Evolutionary conservation across 2,329 filamentous ascomycete genomes (phyloP).

Genomic region (Blastomyces percursus): DNA sequence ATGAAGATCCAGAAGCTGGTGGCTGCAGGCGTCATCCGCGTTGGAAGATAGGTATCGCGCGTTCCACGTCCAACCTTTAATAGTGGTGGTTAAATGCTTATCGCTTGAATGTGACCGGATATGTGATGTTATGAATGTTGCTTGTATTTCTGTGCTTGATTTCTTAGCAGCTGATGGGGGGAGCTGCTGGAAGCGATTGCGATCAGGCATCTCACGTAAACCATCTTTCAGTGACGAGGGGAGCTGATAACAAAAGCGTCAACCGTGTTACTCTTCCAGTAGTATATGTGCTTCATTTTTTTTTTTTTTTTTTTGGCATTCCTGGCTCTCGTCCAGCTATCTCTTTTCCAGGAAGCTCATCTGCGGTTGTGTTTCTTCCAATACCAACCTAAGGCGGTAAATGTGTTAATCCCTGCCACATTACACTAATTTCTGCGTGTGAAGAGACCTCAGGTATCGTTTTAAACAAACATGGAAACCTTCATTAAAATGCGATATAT

Average conservation of each 20-base stretch:
- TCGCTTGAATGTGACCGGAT: background rate
- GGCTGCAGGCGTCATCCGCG: constrained; percentile 79
- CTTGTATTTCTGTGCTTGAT: background rate
- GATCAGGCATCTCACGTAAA: background rate
- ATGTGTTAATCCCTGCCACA: too few species aligned
- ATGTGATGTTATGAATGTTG: background rate
- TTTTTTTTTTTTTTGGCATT: background rate
- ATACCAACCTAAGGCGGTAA: too few species aligned
- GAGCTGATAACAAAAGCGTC: background rate
- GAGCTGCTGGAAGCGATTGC: background rate
- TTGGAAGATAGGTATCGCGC: constrained; percentile 43
- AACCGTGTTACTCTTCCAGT: background rate
- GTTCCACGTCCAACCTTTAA: background rate
- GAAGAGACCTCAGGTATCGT: too few species aligned
- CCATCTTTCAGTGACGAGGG: background rate
- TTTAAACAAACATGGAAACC: too few species aligned
- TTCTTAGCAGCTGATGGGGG: background rate
- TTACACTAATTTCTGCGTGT: too few species aligned
- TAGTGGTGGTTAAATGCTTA: background rate
- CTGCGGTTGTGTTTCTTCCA: too few species aligned
- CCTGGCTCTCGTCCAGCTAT: background rate
- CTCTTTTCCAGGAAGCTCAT: too few species aligned
- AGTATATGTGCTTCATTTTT: background rate
- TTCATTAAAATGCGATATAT: too few species aligned
- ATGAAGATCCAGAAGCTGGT: constrained; percentile 91